A percentile compares a stretch with the other conserved stretches of the same genome.
Conservation (phyloP, 2,329 filamentous ascomycete species). For the Colletotrichum sp. region DNA sequence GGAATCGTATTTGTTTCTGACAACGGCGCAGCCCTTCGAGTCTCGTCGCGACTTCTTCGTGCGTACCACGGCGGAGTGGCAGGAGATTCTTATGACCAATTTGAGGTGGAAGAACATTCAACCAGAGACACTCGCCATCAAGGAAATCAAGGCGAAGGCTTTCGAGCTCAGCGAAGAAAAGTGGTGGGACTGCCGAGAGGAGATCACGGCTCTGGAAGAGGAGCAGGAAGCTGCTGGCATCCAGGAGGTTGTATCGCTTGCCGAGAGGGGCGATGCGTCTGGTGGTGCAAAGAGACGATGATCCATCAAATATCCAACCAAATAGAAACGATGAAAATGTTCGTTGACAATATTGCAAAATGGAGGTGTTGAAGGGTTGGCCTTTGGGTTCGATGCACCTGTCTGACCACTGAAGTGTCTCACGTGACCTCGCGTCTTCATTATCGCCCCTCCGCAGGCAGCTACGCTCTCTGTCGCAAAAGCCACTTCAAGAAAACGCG, state of each 20-base stretch:
- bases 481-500: background rate
- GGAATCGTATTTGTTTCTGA: background rate
- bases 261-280: constrained; percentile 70
- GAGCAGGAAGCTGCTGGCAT: constrained; percentile 96
- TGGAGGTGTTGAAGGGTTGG: rapidly evolving
- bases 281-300: constrained; percentile 34
- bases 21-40: constrained; percentile 77
- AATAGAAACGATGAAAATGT: background rate
- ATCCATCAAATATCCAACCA: background rate
- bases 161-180: constrained; percentile 94
- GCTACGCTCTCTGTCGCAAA: background rate
- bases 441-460: background rate
- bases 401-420: background rate
- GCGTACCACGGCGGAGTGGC: constrained; percentile 88
- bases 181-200: constrained; percentile 98
- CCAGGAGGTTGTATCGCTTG: constrained; percentile 88
- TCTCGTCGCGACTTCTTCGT: constrained; percentile 90
- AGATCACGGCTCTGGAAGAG: constrained; percentile 89
- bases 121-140: constrained; percentile 74
- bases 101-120: constrained; percentile 72
- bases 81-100: constrained; percentile 80
- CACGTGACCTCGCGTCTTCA: constrained; percentile 11
- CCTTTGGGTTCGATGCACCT: background rate
- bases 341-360: background rate
- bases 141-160: constrained; percentile 90